Conservation (phyloP, 805 yeast genomes). For the Torulaspora quercuum region DNA sequence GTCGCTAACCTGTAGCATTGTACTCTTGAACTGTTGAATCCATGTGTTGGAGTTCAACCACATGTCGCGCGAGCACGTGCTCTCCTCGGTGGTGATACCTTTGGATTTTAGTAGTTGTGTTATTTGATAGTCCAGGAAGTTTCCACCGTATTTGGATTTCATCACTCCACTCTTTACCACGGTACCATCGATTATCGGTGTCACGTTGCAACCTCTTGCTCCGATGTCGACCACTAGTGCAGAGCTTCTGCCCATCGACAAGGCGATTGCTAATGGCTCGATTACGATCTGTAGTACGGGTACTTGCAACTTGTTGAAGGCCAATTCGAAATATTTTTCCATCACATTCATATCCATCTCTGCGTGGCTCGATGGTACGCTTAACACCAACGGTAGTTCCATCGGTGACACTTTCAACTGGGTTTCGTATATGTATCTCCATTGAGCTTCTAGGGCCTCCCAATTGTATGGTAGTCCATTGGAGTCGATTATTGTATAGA, state of each 20-base stretch:
- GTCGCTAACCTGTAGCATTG: slow-evolving; percentile 33
- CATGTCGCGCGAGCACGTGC: slow-evolving; percentile 9
- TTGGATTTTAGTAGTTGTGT: slow-evolving; percentile 3
- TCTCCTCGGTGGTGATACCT: too few relatives aligned
- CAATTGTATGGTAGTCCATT: slow-evolving; percentile 69
- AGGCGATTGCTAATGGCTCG: slow-evolving; percentile 72
- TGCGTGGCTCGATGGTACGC: slow-evolving; percentile 33
- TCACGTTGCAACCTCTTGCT: slow-evolving; percentile 60
- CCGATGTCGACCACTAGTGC: slow-evolving; percentile 84
- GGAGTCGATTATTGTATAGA: slow-evolving; percentile 52
- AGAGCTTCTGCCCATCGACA: slow-evolving; percentile 72
- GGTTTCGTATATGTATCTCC: slow-evolving; percentile 60
- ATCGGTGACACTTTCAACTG: slow-evolving; percentile 48
- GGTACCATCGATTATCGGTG: slow-evolving; percentile 75
- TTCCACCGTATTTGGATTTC: slow-evolving; percentile 78
- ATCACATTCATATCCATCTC: slow-evolving; percentile 38
- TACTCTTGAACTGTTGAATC: slow-evolving; percentile 32
- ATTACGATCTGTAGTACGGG: slow-evolving; percentile 75
- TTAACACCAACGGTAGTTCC: slow-evolving; percentile 63
- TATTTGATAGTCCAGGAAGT: slow-evolving; percentile 67
- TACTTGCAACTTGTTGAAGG: slow-evolving; percentile 68
- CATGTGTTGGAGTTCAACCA: slow-evolving; percentile 33
- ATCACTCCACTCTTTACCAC: slow-evolving; percentile 61
- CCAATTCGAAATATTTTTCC: slow-evolving; percentile 64
- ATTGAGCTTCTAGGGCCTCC: slow-evolving; percentile 62